Evolutionary conservation across 2,329 filamentous ascomycete species (phyloP).

Genomic region (Plenodomus biglobosus): DNA sequence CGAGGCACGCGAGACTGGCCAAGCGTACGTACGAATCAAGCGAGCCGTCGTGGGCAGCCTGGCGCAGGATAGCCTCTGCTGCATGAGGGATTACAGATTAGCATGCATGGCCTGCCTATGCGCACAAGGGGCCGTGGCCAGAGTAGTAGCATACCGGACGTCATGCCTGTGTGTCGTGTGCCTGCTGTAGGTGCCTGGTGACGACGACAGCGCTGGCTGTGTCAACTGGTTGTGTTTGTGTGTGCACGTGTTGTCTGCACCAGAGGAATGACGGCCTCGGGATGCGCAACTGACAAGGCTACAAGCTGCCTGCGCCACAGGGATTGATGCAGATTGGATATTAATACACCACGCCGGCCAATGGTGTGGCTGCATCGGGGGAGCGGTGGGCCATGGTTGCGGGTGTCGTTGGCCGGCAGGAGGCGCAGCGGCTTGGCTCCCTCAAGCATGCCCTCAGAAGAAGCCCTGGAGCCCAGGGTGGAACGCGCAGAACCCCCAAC

Average conservation of each 20-base stretch:
- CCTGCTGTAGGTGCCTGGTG: neutral
- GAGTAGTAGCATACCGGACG: constrained; percentile 16
- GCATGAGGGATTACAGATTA: constrained; percentile 21
- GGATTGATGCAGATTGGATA: neutral
- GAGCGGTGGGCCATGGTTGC: too few relatives aligned
- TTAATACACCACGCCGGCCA: constrained; percentile 11
- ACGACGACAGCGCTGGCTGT: constrained; percentile 6
- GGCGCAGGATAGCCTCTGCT: constrained; percentile 56
- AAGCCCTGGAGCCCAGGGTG: too few relatives aligned
- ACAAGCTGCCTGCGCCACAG: too few relatives aligned
- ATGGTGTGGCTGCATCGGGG: constrained; percentile 1
- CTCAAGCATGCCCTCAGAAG: too few relatives aligned
- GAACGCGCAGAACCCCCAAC: too few relatives aligned
- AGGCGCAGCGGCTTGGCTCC: neutral
- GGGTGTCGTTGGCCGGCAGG: too few relatives aligned
- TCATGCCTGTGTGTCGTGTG: constrained; percentile 18
- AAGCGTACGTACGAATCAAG: constrained; percentile 57
- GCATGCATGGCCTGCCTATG: constrained; percentile 11
- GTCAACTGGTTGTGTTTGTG: neutral
- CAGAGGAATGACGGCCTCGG: constrained; percentile 4
- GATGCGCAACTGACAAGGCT: neutral
- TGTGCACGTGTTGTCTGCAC: constrained; percentile 4
- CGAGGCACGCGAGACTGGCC: neutral
- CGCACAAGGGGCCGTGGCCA: neutral
- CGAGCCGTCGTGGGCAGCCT: constrained; percentile 59